Conservation (phyloP, 2,329 filamentous ascomycete genomes). For the Pseudogymnoascus sp. region DNA sequence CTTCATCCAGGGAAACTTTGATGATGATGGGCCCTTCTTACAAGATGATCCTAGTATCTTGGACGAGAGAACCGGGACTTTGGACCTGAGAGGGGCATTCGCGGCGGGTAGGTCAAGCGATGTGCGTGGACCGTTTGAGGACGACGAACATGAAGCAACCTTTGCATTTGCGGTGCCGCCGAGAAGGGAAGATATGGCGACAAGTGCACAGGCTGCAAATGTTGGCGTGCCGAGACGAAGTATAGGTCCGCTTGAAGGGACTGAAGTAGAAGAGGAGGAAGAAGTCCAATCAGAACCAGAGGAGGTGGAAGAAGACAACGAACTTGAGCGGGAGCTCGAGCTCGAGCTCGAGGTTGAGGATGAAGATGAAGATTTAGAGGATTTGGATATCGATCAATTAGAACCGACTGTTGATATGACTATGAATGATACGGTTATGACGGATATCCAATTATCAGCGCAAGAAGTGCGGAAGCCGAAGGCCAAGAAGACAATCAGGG, state of each 20-base stretch:
- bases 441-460: neutral
- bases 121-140: constrained; percentile 21
- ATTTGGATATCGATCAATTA: constrained; percentile 11
- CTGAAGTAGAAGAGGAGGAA: constrained; percentile 17
- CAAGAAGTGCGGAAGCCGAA: constrained; percentile 20
- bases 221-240: neutral
- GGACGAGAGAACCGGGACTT: constrained; percentile 14
- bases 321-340: constrained; percentile 22
- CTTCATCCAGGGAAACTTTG: constrained; percentile 22
- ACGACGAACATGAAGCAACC: constrained; percentile 28
- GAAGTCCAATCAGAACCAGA: constrained; percentile 11
- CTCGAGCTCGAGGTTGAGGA: constrained; percentile 24
- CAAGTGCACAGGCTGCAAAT: neutral
- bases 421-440: constrained; percentile 18
- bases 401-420: constrained; percentile 12
- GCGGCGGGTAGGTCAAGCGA: constrained; percentile 24
- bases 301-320: constrained; percentile 21
- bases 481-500: constrained; percentile 45
- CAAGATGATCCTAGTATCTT: constrained; percentile 3
- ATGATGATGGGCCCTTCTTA: constrained; percentile 16
- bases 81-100: constrained; percentile 19
- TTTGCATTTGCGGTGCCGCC: constrained; percentile 30
- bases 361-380: constrained; percentile 20
- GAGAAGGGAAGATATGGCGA: constrained; percentile 16
- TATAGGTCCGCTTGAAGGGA: neutral